A percentile compares a stretch with the other conserved stretches of the same genome.
phyloP scores from a whole-genome alignment of 495 filamentous ascomycete species.

The Trichoderma orchidacearum region DNA sequence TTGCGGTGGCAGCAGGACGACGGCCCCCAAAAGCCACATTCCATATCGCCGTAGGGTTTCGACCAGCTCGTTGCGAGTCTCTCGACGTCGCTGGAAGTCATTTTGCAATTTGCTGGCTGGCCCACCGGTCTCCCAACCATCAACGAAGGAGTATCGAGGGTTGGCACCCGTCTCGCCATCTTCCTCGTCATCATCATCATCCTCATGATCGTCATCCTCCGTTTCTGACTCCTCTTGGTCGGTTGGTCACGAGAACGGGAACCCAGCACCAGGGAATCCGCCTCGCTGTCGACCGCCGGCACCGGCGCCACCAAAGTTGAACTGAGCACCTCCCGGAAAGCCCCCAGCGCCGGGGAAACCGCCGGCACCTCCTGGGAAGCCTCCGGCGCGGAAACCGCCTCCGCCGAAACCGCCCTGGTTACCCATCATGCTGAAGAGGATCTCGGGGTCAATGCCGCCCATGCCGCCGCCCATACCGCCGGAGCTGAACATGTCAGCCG shows the following conservation, averaged over 20 bases:
- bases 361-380: constrained; percentile 28
- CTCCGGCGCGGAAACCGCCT: constrained; percentile 25
- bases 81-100: constrained; percentile 8
- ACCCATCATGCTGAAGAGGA: constrained; percentile 60
- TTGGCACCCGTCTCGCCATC: not conserved
- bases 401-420: constrained; percentile 34
- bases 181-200: not conserved
- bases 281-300: constrained; percentile 9
- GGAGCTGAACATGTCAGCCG: constrained; percentile 72
- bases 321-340: constrained; percentile 1
- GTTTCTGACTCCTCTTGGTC: not conserved
- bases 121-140: not conserved
- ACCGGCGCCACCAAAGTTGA: constrained; percentile 19
- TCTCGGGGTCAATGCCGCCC: constrained; percentile 55
- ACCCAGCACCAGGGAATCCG: constrained; percentile 18
- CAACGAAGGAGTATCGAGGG: not conserved
- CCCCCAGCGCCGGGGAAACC: constrained; percentile 14
- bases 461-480: constrained; percentile 47
- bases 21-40: constrained; percentile 14
- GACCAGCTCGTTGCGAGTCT: constrained; percentile 10
- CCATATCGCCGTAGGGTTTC: constrained; percentile 16
- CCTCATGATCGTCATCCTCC: not conserved
- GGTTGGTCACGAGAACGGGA: constrained; percentile 4
- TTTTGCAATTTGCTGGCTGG: constrained; percentile 11
- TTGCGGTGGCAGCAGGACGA: constrained; percentile 21